Conservation (phyloP, 768 basidiomycete genomes). For the Butyriboletus loyo region DNA sequence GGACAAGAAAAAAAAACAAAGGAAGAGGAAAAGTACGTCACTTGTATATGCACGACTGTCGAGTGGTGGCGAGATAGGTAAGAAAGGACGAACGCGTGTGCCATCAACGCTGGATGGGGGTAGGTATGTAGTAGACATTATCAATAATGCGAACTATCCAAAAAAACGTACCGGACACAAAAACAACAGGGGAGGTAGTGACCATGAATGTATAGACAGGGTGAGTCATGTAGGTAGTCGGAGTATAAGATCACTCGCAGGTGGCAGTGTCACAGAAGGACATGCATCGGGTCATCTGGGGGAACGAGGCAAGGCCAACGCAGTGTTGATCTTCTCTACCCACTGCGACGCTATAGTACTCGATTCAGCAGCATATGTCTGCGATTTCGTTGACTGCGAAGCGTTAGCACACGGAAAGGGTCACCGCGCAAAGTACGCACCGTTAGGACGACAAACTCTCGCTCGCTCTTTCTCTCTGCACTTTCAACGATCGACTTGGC, state of each 20-base stretch:
- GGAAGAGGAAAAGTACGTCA: background rate
- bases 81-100: background rate
- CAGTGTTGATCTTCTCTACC: conserved; percentile 40
- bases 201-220: background rate
- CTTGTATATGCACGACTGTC: background rate
- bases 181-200: background rate
- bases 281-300: background rate
- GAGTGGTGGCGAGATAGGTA: background rate
- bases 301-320: conserved; percentile 20
- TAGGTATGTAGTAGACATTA: conserved; percentile 1
- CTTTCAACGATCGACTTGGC: conserved; percentile 42
- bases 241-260: background rate
- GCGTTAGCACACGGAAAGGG: background rate
- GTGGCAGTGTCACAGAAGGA: background rate
- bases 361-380: conserved; percentile 42
- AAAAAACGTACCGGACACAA: background rate
- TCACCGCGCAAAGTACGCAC: conserved; percentile 34
- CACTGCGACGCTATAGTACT: conserved; percentile 33
- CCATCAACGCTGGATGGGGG: background rate
- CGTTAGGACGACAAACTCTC: conserved; percentile 60
- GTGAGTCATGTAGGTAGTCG: background rate
- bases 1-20: background rate
- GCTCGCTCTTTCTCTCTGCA: conserved; percentile 51
- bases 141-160: background rate
- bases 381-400: conserved; percentile 44